A percentile compares a stretch with the other conserved stretches of the same genome.
These are phyloP conservation scores for Calonectria pauciramosa DNA, from an alignment of 2,329 filamentous ascomycete species.

Conservation along the genomic window DNA sequence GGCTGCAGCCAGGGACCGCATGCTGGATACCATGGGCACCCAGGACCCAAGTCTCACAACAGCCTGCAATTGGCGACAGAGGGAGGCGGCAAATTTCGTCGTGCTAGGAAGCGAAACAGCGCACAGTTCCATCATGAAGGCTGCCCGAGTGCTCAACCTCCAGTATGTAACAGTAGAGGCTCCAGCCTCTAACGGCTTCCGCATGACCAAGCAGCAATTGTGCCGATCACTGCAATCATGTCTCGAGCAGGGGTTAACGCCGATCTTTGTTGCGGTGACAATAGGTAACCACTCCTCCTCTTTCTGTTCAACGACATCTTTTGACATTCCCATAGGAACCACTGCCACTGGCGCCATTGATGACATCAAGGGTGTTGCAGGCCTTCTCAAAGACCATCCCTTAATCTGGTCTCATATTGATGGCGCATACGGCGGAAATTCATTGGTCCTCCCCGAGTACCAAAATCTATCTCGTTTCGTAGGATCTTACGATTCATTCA, in stretches of 20 bases:
- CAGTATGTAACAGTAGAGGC: neutral
- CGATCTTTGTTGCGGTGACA: neutral
- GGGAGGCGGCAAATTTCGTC: neutral
- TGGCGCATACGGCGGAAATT: neutral
- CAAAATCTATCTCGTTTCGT: neutral
- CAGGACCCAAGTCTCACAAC: neutral
- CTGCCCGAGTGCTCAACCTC: neutral
- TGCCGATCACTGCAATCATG: neutral
- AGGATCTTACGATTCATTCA: neutral
- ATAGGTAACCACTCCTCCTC: neutral
- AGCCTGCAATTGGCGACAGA: neutral
- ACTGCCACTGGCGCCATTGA: neutral
- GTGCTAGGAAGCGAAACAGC: neutral
- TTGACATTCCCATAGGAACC: neutral
- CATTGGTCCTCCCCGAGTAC: neutral
- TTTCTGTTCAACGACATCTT: neutral
- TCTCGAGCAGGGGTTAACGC: neutral
- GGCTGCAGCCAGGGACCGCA: neutral
- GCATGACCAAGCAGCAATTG: neutral
- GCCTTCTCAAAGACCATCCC: neutral
- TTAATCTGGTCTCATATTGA: neutral
- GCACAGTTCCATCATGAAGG: neutral
- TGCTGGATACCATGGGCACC: neutral
- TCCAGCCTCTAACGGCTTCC: neutral
- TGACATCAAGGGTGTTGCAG: neutral